Evolutionary conservation across 352 stramenopile genomes (phyloP).

Genomic region (Phytophthora colocasiae): DNA sequence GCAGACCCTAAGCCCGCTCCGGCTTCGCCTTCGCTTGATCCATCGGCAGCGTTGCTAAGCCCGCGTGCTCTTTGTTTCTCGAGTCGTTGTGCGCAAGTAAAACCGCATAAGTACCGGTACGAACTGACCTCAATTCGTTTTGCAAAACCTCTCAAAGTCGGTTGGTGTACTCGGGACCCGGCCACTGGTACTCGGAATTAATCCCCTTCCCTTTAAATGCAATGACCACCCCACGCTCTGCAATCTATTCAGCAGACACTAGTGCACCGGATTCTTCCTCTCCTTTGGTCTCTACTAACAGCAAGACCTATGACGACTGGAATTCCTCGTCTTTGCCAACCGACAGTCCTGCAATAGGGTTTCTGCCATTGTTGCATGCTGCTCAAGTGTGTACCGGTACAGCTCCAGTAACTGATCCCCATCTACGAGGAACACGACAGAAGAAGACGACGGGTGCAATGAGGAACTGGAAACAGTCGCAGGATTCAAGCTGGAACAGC

Average conservation of each 20-base stretch:
- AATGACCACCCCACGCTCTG: neutral
- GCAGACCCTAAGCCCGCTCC: too few species aligned
- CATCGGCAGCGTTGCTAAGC: too few species aligned
- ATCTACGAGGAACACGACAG: neutral
- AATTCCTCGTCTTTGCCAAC: neutral
- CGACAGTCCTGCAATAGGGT: neutral
- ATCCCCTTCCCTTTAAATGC: too few species aligned
- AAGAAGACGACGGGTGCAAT: neutral
- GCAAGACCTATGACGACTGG: neutral
- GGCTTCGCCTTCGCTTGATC: too few species aligned
- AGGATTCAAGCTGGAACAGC: neutral
- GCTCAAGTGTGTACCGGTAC: constrained; percentile 17
- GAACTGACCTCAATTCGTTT: too few species aligned
- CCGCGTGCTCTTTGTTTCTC: too few species aligned
- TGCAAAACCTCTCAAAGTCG: too few species aligned
- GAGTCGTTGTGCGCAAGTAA: too few species aligned
- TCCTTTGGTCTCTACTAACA: neutral
- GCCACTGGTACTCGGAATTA: too few species aligned
- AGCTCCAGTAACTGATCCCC: constrained; percentile 6
- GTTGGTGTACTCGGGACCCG: too few species aligned
- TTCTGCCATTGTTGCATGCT: constrained; percentile 26
- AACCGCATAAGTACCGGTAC: too few species aligned
- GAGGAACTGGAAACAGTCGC: neutral
- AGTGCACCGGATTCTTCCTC: constrained; percentile 1
- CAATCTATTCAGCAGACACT: constrained; percentile 7